These are phyloP conservation scores for Vaucheria bursata DNA, from an alignment of 352 stramenopile species.

Conservation along the genomic window DNA sequence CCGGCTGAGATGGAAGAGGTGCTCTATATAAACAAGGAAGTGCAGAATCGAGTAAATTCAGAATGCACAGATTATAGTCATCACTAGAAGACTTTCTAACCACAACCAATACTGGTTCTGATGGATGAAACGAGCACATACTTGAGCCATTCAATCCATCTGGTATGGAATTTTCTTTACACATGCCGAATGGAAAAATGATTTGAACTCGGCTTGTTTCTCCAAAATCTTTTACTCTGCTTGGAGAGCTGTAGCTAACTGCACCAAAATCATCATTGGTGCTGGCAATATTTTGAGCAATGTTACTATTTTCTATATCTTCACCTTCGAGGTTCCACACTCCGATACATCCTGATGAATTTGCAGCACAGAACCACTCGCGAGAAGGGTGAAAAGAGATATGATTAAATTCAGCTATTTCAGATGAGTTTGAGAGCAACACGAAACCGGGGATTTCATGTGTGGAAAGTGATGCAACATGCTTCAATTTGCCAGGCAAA, in stretches of 20 bases:
- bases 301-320: not conserved
- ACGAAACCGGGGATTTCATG: conserved; percentile 8
- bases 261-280: not conserved
- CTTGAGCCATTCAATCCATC: too few relatives aligned
- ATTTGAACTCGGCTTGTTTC: too few relatives aligned
- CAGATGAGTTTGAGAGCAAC: not conserved
- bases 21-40: conserved; percentile 25
- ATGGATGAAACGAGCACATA: not conserved
- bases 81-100: not conserved
- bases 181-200: too few relatives aligned
- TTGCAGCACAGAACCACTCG: conserved; percentile 33
- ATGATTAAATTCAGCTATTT: conserved; percentile 12
- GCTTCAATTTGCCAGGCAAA: conserved; percentile 19
- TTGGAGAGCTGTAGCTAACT: too few relatives aligned
- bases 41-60: conserved; percentile 23
- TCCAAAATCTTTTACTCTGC: too few relatives aligned
- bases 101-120: not conserved
- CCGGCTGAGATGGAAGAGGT: conserved; percentile 6
- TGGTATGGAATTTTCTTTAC: too few relatives aligned
- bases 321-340: conserved; percentile 43
- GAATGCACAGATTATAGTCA: conserved; percentile 13
- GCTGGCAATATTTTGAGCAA: not conserved
- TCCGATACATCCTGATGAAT: conserved; percentile 9
- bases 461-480: conserved; percentile 15
- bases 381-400: conserved; percentile 27